Percentiles rank a stretch among this genome's conserved stretches.
phyloP scores from a whole-genome alignment of 139 green algal genomes.

The Tetradesmus lagerheimii region DNA sequence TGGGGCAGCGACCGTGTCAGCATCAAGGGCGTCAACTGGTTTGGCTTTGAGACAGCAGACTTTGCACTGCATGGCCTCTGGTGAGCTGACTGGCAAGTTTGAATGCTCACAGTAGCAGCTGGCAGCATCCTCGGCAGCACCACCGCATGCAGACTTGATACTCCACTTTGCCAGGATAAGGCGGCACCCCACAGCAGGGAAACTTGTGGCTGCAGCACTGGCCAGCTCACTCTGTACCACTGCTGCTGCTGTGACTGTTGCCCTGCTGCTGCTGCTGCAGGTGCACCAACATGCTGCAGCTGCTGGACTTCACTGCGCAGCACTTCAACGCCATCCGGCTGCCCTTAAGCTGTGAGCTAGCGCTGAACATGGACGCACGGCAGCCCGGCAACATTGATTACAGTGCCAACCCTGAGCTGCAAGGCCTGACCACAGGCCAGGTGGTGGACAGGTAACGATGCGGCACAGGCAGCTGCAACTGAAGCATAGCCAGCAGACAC shows the following conservation, averaged over 20 bases:
- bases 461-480: background rate
- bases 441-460: constrained; percentile 51
- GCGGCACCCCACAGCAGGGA: background rate
- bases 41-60: constrained; percentile 48
- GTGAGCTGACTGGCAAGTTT: background rate
- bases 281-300: constrained; percentile 20
- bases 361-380: constrained; percentile 43
- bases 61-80: constrained; percentile 55
- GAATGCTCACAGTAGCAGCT: background rate
- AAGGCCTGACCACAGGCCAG: constrained; percentile 42
- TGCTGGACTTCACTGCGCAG: constrained; percentile 32
- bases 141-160: background rate
- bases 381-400: constrained; percentile 48
- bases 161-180: background rate
- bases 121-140: background rate
- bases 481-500: no score
- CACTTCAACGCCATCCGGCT: constrained; percentile 56
- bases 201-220: background rate
- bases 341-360: constrained; percentile 51
- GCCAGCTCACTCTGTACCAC: no score
- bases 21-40: constrained; percentile 52
- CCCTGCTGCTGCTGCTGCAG: constrained; percentile 5
- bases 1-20: constrained; percentile 14
- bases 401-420: constrained; percentile 40
- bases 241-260: background rate